phyloP scores from a whole-genome alignment of 306 rosid species.

The Rosa lucieae region DNA sequence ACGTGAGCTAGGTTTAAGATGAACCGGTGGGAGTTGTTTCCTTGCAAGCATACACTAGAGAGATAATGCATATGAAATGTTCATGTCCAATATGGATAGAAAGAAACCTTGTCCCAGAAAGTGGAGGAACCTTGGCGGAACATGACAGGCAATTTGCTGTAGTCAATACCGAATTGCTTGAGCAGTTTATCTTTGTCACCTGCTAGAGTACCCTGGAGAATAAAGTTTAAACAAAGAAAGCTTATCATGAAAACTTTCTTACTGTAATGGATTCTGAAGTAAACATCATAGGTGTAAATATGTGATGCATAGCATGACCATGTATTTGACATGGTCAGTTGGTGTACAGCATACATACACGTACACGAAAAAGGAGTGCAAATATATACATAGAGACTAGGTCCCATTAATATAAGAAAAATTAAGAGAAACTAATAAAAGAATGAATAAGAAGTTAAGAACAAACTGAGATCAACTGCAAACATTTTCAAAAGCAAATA shows the following conservation, averaged over 20 bases:
- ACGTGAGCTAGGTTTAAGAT: not conserved
- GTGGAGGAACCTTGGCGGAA: constrained; percentile 71
- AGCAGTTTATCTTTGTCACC: constrained; percentile 55
- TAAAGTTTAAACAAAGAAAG: not conserved
- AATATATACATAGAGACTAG: not conserved
- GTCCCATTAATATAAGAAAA: not conserved
- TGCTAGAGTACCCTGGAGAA: constrained; percentile 61
- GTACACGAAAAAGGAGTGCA: not conserved
- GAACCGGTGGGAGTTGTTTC: not conserved
- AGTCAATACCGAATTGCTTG: constrained; percentile 61
- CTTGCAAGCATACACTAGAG: not conserved
- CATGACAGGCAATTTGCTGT: constrained; percentile 56
- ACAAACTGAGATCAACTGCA: not conserved
- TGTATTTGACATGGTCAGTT: not conserved
- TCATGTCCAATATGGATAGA: not conserved
- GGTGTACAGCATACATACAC: not conserved
- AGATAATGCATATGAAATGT: not conserved
- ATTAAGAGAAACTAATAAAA: not conserved
- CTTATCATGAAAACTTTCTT: not conserved
- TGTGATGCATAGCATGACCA: not conserved
- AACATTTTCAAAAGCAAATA: not conserved
- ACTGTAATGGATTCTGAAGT: not conserved
- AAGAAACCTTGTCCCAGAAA: constrained; percentile 51
- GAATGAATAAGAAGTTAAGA: not conserved
- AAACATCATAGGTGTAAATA: not conserved